Percentiles rank a stretch among this genome's conserved stretches.
These are phyloP conservation scores for Phytophthora pini DNA, from an alignment of 352 stramenopile species.

Conservation along the genomic window DNA sequence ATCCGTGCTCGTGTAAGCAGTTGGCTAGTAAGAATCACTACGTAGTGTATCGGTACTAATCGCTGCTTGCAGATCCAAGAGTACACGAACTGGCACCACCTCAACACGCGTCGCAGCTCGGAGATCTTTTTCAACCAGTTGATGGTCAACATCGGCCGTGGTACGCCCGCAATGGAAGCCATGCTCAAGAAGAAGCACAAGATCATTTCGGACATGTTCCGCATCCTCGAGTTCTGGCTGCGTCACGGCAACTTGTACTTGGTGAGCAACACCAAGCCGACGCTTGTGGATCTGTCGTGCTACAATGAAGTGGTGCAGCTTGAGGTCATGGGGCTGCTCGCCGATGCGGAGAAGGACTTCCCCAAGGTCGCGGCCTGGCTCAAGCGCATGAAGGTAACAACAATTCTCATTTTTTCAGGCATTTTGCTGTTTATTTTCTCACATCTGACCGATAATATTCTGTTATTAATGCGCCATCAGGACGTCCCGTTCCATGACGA, in stretches of 20 bases:
- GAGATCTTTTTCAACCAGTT: constrained; percentile 75
- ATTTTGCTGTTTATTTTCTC: not conserved
- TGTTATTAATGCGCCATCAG: constrained; percentile 24
- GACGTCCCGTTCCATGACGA: constrained; percentile 69
- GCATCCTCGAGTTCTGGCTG: constrained; percentile 78
- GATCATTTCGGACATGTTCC: constrained; percentile 61
- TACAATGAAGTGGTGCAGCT: constrained; percentile 83
- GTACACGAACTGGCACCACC: constrained; percentile 85
- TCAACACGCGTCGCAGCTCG: constrained; percentile 65
- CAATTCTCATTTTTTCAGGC: not conserved
- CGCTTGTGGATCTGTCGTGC: constrained; percentile 74
- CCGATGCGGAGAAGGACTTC: constrained; percentile 54
- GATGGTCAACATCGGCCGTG: constrained; percentile 59
- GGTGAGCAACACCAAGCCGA: constrained; percentile 62
- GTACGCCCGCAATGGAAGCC: constrained; percentile 52
- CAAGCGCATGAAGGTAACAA: constrained; percentile 75
- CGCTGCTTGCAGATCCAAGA: constrained; percentile 61
- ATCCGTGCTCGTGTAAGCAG: constrained; percentile 61
- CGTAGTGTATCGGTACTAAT: not conserved
- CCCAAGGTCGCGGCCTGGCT: constrained; percentile 62
- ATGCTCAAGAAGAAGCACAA: constrained; percentile 60
- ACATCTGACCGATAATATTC: not conserved
- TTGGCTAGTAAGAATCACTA: not conserved
- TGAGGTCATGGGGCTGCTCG: constrained; percentile 68
- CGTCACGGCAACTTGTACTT: constrained; percentile 65